Evolutionary conservation across 2,329 filamentous ascomycete species (phyloP).

Genomic region (Diatrype stigma): DNA sequence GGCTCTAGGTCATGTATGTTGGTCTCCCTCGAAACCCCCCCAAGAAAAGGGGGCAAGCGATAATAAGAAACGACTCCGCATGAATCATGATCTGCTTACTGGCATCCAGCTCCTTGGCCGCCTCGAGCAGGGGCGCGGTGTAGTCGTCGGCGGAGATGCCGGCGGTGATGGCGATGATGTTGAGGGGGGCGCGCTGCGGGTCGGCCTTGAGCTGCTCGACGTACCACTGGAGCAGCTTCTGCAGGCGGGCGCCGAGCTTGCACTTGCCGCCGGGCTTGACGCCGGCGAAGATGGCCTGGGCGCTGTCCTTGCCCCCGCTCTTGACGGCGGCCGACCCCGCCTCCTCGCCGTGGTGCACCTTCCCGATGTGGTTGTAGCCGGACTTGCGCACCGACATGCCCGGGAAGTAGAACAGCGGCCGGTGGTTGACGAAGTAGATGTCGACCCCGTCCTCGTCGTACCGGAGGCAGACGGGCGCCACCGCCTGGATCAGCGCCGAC

Average conservation of each 20-base stretch:
- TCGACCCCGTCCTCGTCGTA: slow-evolving; percentile 23
- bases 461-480: slow-evolving; percentile 16
- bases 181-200: slow-evolving; percentile 22
- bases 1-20: too few relatives aligned
- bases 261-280: slow-evolving; percentile 23
- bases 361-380: slow-evolving; percentile 21
- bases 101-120: slow-evolving; percentile 14
- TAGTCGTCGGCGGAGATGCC: slow-evolving; percentile 18
- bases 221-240: slow-evolving; percentile 24
- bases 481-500: slow-evolving; percentile 16
- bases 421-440: slow-evolving; percentile 20
- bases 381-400: slow-evolving; percentile 22
- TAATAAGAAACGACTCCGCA: too few relatives aligned
- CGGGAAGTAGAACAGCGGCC: slow-evolving; percentile 17
- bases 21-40: too few relatives aligned
- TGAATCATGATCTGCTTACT: too few relatives aligned
- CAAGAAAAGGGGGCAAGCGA: too few relatives aligned
- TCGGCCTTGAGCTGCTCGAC: slow-evolving; percentile 22
- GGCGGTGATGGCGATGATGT: slow-evolving; percentile 26
- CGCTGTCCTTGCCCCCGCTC: slow-evolving; percentile 19
- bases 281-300: slow-evolving; percentile 17
- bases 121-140: slow-evolving; percentile 11
- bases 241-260: slow-evolving; percentile 23
- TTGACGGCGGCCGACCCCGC: slow-evolving; percentile 6
- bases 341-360: slow-evolving; percentile 14